Base-by-base conservation (phyloP, 306 rosid genomes). In the Sicyos edulis region DNA sequence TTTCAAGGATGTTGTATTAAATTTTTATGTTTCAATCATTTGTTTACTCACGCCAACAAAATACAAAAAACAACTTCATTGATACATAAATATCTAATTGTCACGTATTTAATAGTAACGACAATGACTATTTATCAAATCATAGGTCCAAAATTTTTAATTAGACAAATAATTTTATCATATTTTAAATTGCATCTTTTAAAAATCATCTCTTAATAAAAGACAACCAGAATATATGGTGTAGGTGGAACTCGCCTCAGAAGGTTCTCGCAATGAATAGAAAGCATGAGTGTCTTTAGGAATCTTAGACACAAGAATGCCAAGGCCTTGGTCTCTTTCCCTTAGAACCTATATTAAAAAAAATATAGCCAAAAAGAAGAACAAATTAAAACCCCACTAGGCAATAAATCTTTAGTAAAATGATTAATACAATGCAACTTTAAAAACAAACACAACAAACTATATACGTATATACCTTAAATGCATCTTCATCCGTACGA, bases 401-500 rank as follows among this genome's bases (percentile, higher is more conserved):
- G 11, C 15, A 0, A 37, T 1, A 10, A 6, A 17, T 21, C 32
- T 26, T 61, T 7, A 32, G 7, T 8, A 15, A 61, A 61, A 61
- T 32, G 16, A 32, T 63, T 63, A 17, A n/a, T 1, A 40, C 13
- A n/a, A 63, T 9, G 22, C 16, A 42, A 64, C 70, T 64, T 64
- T 42, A 64, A 40, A 40, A 40, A n/a, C 52, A 40, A 40, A 8
- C 52, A 49, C 6, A 19, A 45, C 14, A 45, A 45, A 59, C 7
- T 22, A 11, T 1, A 26, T 24, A 68, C 24, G 2, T 71, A 15
- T 5, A 81, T 89, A 92, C 98, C 98, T 90, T 90, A 79, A 93
- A 93, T 71, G 98, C 98, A 84, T 93, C 98, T 80, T 93, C 98
- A 62, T 93, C 98, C 9, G 98, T 87, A 53, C 86, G 86, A 77